Evolutionary conservation across 139 green algal genomes (phyloP).

Genomic region (Chloropicon primus): DNA sequence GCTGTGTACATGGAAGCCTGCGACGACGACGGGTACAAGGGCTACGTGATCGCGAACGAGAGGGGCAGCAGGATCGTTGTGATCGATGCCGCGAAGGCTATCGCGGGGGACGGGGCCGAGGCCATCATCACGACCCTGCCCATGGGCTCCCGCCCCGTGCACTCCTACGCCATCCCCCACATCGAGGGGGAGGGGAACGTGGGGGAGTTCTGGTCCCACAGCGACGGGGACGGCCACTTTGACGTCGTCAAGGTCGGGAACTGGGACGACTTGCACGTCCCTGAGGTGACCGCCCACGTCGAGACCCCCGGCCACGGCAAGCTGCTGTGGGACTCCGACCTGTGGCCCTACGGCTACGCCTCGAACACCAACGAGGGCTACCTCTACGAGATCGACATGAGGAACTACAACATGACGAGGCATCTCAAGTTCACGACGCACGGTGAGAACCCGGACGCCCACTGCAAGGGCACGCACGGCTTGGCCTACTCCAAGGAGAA

Average conservation of each 20-base stretch:
- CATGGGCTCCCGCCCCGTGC: not conserved
- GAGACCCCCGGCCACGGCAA: not conserved
- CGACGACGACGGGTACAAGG: not conserved
- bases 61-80: not conserved
- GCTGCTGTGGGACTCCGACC: not conserved
- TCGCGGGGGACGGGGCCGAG: not conserved
- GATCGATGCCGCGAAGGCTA: not conserved
- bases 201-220: not conserved
- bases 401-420: not conserved
- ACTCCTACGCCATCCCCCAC: not conserved
- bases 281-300: not conserved
- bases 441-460: not conserved
- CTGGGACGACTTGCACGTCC: not conserved
- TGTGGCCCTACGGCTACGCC: not conserved
- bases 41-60: not conserved
- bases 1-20: not conserved
- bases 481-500: not conserved
- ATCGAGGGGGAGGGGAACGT: not conserved
- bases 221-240: not conserved
- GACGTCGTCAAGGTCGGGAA: not conserved
- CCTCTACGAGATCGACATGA: not conserved
- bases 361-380: not conserved
- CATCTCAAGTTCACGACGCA: not conserved
- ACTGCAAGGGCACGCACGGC: constrained; percentile 1
- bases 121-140: not conserved